Evolutionary conservation across 352 stramenopile species (phyloP).

Genomic region (Phytophthora sp.): DNA sequence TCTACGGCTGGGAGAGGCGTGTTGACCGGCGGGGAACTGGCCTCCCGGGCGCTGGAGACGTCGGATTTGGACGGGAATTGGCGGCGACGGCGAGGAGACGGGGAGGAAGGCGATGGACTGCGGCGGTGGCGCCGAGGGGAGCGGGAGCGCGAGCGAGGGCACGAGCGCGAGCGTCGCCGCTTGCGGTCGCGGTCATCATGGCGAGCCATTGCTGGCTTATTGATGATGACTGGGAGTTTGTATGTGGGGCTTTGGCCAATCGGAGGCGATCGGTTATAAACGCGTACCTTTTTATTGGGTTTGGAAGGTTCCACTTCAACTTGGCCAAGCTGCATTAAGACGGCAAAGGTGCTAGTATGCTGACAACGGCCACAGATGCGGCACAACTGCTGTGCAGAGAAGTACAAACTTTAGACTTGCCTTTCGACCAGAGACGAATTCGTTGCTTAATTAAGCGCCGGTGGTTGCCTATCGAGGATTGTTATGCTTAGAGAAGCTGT

Average conservation of each 20-base stretch:
- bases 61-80: conserved; percentile 8
- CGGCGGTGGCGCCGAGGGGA: neutral
- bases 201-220: conserved; percentile 8
- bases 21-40: neutral
- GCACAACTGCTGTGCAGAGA: too few relatives aligned
- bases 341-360: too few relatives aligned
- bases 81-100: neutral
- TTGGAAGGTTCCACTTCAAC: neutral
- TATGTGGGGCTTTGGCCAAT: conserved; percentile 4
- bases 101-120: neutral
- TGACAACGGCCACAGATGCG: too few relatives aligned
- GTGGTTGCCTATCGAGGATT: too few relatives aligned
- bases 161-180: conserved; percentile 22
- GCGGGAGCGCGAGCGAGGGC: conserved; percentile 3
- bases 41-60: conserved; percentile 20
- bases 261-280: neutral
- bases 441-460: too few relatives aligned
- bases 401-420: too few relatives aligned
- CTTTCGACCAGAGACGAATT: too few relatives aligned
- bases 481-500: too few relatives aligned
- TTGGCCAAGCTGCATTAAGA: neutral
- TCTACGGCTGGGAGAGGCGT: conserved; percentile 29
- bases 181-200: conserved; percentile 16
- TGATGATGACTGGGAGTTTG: neutral
- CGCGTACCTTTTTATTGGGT: neutral